Evolutionary conservation across 257 asterid genomes (phyloP), one percentile per base, ranked within the genome.

Genomic region (Mitragyna speciosa): DNA sequence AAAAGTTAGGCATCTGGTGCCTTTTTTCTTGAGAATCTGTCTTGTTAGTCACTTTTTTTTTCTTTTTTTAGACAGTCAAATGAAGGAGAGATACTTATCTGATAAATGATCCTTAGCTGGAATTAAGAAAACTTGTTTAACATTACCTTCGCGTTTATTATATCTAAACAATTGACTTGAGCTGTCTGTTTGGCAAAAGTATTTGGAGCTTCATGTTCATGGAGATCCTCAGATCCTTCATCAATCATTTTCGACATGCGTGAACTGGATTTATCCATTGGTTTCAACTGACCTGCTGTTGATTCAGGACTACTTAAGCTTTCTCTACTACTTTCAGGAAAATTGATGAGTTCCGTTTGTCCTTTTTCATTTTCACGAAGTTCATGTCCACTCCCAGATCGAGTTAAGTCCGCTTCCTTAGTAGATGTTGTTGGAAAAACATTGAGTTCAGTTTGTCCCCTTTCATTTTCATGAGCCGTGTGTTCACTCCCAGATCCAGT

Each of bases 381-480:
- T 41, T 56, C 33, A 22, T 41, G 61, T 12, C 71, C 52, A 19
- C 77, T 71, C 5, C n/a, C 28, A 17, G 67, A 51, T 58, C 64
- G 77, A 65, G 7, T 43, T 45, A 75, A 39, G 41, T 69, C 72
- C 64, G 54, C 56, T 86, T 78, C 82, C 70, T 20, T 6, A 16
- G 83, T 17, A 43, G 85, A 73, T 41, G 51, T 45, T 33, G 43
- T 51, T 47, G 70, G 79, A 28, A 66, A 73, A 48, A 77, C 68
- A 36, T 66, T 49, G 26, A 80, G 51, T 15, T 78, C 71, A 73
- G 75, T 73, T 49, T 7, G 58, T 30, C 56, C 39, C 30, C 48
- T 72, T 15, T 54, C 79, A 69, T 76, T 75, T 79, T 80, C 82
- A 70, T 26, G 84, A 66, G 24, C 68, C 56, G 58, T 26, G 31